Base-by-base conservation (phyloP, 306 rosid species). In the Pyrus communis region DNA sequence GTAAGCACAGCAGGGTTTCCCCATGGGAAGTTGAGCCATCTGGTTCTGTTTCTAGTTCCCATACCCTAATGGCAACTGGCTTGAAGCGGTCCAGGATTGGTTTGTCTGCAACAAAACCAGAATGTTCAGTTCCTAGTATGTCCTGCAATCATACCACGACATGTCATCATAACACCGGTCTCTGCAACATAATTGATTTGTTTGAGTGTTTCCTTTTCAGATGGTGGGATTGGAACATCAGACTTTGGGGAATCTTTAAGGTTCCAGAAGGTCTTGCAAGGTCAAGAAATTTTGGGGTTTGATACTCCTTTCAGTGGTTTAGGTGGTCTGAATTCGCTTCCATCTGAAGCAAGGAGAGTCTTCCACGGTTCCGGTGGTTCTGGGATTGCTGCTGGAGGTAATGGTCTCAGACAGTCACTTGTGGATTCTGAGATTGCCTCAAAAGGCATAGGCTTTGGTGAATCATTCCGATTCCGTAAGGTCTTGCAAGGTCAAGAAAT, bases 401-500 rank as follows among this genome's bases (percentile, higher is more conserved):
- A 85, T 80, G 72, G 73, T 76, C 81, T 88, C 73, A 83, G 95
- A 83, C 81, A 82, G 81, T 80, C 89, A 0, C 80, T 35, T 17
- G 35, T 67, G 60, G 75, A 80, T 70, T 85, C 96, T 80, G 93
- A 88, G 80, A 80, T 84, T 78, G 65, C 87, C 90, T 73, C 85
- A 61, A 87, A 83, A 62, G 87, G 89, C 83, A 84, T 69, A 73
- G 89, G 92, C 96, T 92, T 91, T 81, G 77, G 92, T 62, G 98
- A 92, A 83, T 89, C 99, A 40, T 78, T 84, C 77, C 83, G 91
- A 85, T 96, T 91, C 93, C 98, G 85, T 74, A 91, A 92, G 98
- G 99, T 96, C 99, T 96, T 96, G 98, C 99, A 96, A 96, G 98
- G 99, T 96, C 99, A 96, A 96, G 99, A 96, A 96, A 91, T 92